Evolutionary conservation across 257 asterid genomes (phyloP), one percentile per base, ranked within the genome.

Genomic region (Thymus quinquecostatus): DNA sequence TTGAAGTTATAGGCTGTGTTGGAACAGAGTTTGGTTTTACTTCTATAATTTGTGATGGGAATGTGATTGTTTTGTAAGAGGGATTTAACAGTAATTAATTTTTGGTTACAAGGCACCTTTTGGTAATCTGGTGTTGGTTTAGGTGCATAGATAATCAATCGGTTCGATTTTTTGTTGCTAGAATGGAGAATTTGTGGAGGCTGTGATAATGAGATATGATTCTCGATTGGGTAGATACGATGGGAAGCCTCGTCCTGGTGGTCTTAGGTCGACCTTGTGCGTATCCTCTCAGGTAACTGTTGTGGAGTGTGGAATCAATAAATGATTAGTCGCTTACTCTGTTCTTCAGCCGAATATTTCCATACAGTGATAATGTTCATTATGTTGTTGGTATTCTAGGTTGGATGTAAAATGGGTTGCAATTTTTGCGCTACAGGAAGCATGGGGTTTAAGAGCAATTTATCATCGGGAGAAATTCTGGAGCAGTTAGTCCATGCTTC

Each of bases 371-470:
- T 41, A 28, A 30, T 63, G 53, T 36, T 65, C 11, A 29, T 44
- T 47, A 27, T 27, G 47, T 36, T 73, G 11, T 47, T 34, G 75
- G 38, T 49, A 54, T 40, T 66, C 68, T 76, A 95, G 99, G 99
- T 95, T 61, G 99, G 99, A 59, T 95, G 99, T 88, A 95, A 95
- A 82, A 95, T 95, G 99, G 98, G 88, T 58, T 95, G 99, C 91
- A 92, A 73, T 32, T 95, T 95, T 72, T 95, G 99, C 69, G 99
- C 99, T 3, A 95, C 99, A 2, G 98, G 99, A 80, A 92, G 87
- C 82, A 95, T 95, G 99, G 99, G 99, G 62, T 95, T 92, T 72
- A 95, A 92, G 78, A 86, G 48, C 47, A 92, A 88, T 82, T 97
- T 95, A 60, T 79, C 99, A 14, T 82, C 97, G 6, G 97, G 98